Percentiles rank a stretch among this genome's conserved stretches.
Conservation (phyloP, 129 eudicot species). For the Chrysanthemum seticuspe region DNA sequence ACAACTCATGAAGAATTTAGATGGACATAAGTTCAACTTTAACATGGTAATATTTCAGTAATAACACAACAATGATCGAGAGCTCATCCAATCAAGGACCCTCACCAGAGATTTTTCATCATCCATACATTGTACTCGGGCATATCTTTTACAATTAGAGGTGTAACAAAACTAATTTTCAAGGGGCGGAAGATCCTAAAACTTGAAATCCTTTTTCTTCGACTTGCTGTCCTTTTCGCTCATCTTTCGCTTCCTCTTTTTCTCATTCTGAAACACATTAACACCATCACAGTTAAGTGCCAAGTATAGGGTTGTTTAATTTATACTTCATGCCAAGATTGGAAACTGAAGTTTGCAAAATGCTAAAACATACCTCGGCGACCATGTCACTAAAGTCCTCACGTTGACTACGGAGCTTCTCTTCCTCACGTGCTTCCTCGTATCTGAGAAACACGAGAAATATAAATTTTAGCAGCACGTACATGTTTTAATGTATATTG, state of each 20-base stretch:
- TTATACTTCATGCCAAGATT: not conserved
- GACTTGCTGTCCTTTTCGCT: constrained; percentile 78
- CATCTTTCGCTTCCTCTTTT: constrained; percentile 82
- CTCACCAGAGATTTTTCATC: not conserved
- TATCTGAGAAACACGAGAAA: constrained; percentile 3
- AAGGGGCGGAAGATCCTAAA: constrained; percentile 24
- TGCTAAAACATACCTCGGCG: constrained; percentile 60
- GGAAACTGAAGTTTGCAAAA: not conserved
- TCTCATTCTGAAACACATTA: constrained; percentile 57
- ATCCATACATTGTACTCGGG: not conserved
- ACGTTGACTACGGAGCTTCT: constrained; percentile 30
- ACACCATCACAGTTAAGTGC: not conserved
- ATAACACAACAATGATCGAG: not conserved
- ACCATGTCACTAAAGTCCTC: constrained; percentile 99
- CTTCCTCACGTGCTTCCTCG: constrained; percentile 5
- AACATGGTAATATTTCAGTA: not conserved
- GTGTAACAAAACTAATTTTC: not conserved
- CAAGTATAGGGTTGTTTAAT: too few relatives aligned
- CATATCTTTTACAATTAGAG: not conserved
- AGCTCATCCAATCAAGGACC: not conserved
- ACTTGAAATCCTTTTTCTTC: constrained; percentile 85
- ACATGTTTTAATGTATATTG: not conserved
- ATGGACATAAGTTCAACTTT: too few relatives aligned
- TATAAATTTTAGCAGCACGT: not conserved
- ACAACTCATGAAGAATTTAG: too few relatives aligned